Evolutionary conservation across 257 asterid species (phyloP).

Genomic region (Nicotiana attenuata): DNA sequence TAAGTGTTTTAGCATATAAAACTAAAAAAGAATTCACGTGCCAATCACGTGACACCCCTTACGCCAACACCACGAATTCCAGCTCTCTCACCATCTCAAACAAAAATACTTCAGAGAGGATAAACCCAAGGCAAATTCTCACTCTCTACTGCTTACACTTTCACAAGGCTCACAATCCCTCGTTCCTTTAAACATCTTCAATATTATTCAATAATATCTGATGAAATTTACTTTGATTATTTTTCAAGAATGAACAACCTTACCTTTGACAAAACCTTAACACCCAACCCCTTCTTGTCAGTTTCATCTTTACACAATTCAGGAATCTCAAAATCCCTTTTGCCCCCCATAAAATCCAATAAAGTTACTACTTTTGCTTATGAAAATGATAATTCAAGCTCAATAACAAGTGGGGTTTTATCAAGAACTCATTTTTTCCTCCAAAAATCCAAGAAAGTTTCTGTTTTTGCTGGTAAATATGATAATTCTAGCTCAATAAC

Average conservation of each 20-base stretch:
- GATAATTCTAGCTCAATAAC: constrained; percentile 16
- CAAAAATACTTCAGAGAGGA: not conserved
- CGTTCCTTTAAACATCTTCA: not conserved
- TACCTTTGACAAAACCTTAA: constrained; percentile 36
- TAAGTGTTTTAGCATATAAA: too few relatives aligned
- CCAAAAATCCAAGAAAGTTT: constrained; percentile 41
- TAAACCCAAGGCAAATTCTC: not conserved
- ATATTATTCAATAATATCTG: constrained; percentile 15
- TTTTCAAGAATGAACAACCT: constrained; percentile 52
- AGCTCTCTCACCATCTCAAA: not conserved
- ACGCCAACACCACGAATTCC: not conserved
- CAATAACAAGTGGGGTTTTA: not conserved
- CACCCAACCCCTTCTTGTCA: constrained; percentile 28
- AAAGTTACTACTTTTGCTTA: not conserved
- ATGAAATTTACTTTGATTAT: constrained; percentile 25
- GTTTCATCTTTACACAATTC: constrained; percentile 21
- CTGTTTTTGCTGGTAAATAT: constrained; percentile 53
- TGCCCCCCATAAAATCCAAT: constrained; percentile 30
- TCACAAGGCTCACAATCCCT: too few relatives aligned
- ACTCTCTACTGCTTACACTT: not conserved
- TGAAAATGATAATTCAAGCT: not conserved
- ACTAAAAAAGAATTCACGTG: not conserved
- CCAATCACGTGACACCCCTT: not conserved
- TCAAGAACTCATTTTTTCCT: constrained; percentile 26
- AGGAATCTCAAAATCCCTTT: constrained; percentile 30